Conservation (phyloP, 805 yeast genomes). For the Schwanniomyces sp. region DNA sequence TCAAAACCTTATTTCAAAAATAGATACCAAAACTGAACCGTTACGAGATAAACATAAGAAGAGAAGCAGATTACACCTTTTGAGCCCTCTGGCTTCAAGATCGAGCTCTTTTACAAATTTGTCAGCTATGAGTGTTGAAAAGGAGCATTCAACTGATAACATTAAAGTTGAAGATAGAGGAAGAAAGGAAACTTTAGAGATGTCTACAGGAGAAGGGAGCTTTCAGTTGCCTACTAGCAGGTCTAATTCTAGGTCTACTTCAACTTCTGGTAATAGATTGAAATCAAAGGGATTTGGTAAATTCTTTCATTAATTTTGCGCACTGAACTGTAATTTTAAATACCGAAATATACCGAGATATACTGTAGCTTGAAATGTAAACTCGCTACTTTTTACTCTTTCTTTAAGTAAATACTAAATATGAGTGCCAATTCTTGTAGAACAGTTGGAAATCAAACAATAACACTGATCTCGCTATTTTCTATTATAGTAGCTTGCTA, state of each 20-base stretch:
- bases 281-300: conserved; percentile 12
- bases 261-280: conserved; percentile 14
- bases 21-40: conserved; percentile 20
- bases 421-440: conserved; percentile 7
- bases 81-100: conserved; percentile 19
- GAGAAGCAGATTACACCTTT: conserved; percentile 9
- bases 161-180: conserved; percentile 17
- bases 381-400: background rate
- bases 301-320: conserved; percentile 4
- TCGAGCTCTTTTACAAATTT: conserved; percentile 15
- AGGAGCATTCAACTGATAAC: background rate
- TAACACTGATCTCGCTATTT: conserved; percentile 19
- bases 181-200: conserved; percentile 7
- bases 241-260: conserved; percentile 19
- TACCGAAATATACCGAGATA: background rate
- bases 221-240: conserved; percentile 6
- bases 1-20: conserved; percentile 29
- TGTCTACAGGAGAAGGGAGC: background rate
- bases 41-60: conserved; percentile 16
- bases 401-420: background rate
- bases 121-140: conserved; percentile 5
- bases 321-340: background rate
- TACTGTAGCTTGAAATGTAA: background rate
- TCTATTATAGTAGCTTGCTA: conserved; percentile 28
- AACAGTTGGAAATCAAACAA: conserved; percentile 29